These are phyloP conservation scores for Acer yangbiense DNA, from an alignment of 345 rosid genomes.

Conservation along the genomic window DNA sequence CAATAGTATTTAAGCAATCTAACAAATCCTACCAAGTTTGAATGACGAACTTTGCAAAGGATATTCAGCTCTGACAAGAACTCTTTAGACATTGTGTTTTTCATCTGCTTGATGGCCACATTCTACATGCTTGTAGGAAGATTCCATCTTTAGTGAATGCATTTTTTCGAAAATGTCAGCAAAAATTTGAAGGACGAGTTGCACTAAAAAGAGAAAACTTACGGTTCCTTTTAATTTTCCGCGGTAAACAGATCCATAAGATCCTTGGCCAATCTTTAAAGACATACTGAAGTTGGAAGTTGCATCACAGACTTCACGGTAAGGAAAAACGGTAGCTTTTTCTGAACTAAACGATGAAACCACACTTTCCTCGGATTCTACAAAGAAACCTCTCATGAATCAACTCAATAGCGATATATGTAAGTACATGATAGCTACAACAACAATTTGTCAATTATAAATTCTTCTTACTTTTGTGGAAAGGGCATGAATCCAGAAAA, in stretches of 20 bases:
- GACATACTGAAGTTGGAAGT: constrained; percentile 31
- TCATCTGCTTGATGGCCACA: constrained; percentile 50
- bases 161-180: not conserved
- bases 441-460: not conserved
- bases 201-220: not conserved
- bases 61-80: constrained; percentile 38
- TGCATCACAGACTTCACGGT: constrained; percentile 33
- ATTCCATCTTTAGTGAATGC: not conserved
- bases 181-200: not conserved
- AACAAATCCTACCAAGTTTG: constrained; percentile 33
- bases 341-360: constrained; percentile 21
- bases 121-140: constrained; percentile 22
- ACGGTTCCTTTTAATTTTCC: constrained; percentile 31
- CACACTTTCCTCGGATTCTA: constrained; percentile 25
- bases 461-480: constrained; percentile 11
- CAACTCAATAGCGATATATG: constrained; percentile 10
- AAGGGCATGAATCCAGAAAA: constrained; percentile 10
- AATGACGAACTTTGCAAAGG: constrained; percentile 36
- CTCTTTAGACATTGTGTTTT: constrained; percentile 39
- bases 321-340: constrained; percentile 31
- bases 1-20: no score
- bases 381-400: constrained; percentile 14
- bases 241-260: constrained; percentile 37
- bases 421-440: constrained; percentile 1
- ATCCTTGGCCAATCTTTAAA: constrained; percentile 42